A percentile compares a stretch with the other conserved stretches of the same genome.
phyloP scores from a whole-genome alignment of 106 monocot genomes.

The Gastrodia elata region DNA sequence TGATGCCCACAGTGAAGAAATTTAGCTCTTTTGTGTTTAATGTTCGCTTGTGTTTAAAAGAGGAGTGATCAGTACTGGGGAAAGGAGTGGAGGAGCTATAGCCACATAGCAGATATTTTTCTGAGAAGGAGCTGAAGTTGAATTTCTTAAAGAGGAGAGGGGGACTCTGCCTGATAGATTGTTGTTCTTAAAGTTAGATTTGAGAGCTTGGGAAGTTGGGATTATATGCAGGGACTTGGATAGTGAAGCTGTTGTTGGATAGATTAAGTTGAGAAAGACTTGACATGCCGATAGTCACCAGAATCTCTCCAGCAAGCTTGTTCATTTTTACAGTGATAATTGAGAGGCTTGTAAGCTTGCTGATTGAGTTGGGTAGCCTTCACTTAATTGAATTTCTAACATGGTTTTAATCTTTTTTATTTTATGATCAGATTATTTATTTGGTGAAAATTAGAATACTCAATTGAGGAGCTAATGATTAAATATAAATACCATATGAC shows the following conservation, averaged over 20 bases:
- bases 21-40: constrained; percentile 36
- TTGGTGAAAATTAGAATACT: too few relatives aligned
- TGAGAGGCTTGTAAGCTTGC: constrained; percentile 36
- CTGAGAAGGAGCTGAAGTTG: constrained; percentile 50
- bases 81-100: constrained; percentile 44
- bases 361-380: constrained; percentile 30
- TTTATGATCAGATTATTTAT: too few relatives aligned
- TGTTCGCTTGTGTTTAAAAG: neutral
- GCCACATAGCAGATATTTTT: constrained; percentile 72
- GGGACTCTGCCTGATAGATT: constrained; percentile 76
- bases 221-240: constrained; percentile 46
- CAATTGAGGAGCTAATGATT: too few relatives aligned
- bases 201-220: constrained; percentile 25
- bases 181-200: constrained; percentile 65
- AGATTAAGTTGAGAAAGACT: constrained; percentile 38
- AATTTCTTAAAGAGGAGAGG: constrained; percentile 45
- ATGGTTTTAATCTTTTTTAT: constrained; percentile 23
- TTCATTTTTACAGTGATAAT: constrained; percentile 40
- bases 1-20: constrained; percentile 32
- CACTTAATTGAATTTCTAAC: constrained; percentile 30
- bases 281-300: constrained; percentile 34
- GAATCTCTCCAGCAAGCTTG: constrained; percentile 39
- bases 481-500: too few relatives aligned
- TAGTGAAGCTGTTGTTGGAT: constrained; percentile 55
- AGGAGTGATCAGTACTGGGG: constrained; percentile 13